Percentiles rank a stretch among this genome's conserved stretches.
phyloP scores from a whole-genome alignment of 164 flowering plant genomes.

The Vitis labrusca region DNA sequence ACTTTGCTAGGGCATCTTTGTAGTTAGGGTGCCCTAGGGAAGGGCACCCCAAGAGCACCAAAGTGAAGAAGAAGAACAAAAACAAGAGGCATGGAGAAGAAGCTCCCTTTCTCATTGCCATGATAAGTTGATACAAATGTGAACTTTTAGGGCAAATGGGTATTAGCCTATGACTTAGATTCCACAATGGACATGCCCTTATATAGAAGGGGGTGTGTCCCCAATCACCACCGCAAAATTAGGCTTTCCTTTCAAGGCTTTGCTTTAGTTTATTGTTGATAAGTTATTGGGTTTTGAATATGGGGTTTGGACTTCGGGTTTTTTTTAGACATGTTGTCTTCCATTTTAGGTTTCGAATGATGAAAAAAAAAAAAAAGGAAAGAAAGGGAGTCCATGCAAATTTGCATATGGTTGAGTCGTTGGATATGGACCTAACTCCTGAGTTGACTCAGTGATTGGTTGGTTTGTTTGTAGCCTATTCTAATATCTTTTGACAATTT shows the following conservation, averaged over 20 bases:
- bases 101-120: conserved; percentile 7
- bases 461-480: no score
- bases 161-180: neutral
- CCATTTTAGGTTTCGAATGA: no score
- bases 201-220: neutral
- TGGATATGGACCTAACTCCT: no score
- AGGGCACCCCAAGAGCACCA: conserved; percentile 5
- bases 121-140: neutral
- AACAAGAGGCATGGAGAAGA: conserved; percentile 8
- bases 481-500: no score
- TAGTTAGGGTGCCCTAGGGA: conserved; percentile 53
- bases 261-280: neutral
- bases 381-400: no score
- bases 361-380: no score
- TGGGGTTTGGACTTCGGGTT: no score
- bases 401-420: no score
- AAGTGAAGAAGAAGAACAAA: conserved; percentile 10
- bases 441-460: no score
- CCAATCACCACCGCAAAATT: conserved; percentile 4
- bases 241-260: conserved; percentile 3
- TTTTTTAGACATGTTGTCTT: no score
- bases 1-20: conserved; percentile 66
- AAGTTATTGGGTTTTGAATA: no score
- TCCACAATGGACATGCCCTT: neutral
- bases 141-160: neutral